phyloP scores from a whole-genome alignment of 2,329 filamentous ascomycete species.

The Dichotomopilus funicola region DNA sequence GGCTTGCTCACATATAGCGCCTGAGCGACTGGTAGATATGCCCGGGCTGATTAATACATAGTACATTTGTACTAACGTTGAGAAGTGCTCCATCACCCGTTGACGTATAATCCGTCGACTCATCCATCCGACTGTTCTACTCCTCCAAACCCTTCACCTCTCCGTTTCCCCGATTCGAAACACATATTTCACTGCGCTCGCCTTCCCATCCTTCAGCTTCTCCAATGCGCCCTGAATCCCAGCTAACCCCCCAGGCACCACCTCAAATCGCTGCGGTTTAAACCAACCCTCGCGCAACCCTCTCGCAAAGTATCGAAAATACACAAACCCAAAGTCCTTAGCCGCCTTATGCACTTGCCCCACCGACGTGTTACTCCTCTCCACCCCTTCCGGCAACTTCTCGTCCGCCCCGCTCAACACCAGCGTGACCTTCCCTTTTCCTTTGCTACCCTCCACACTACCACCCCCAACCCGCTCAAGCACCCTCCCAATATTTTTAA shows the following conservation, averaged over 20 bases:
- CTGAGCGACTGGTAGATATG: too few relatives aligned
- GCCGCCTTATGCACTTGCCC: constrained; percentile 29
- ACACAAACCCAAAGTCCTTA: constrained; percentile 30
- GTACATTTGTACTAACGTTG: too few relatives aligned
- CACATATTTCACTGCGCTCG: constrained; percentile 59
- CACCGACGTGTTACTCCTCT: constrained; percentile 23
- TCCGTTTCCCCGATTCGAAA: constrained; percentile 36
- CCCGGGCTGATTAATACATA: too few relatives aligned
- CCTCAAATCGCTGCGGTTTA: constrained; percentile 42
- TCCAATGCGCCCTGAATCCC: constrained; percentile 35
- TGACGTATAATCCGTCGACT: neutral
- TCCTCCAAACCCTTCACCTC: constrained; percentile 10
- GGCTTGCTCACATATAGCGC: too few relatives aligned
- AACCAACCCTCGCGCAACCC: constrained; percentile 43
- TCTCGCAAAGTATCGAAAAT: constrained; percentile 31
- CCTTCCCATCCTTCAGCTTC: constrained; percentile 53
- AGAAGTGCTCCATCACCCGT: neutral
- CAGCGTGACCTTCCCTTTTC: constrained; percentile 32
- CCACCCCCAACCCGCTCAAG: constrained; percentile 26
- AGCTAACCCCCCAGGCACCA: constrained; percentile 37
- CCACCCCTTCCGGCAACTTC: constrained; percentile 22
- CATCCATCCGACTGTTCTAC: neutral
- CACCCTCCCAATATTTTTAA: constrained; percentile 38
- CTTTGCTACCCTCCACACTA: constrained; percentile 17
- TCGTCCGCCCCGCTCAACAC: constrained; percentile 32